Percentiles rank a stretch among this genome's conserved stretches.
Conservation (phyloP, 108 stramenopile species). For the Skeletonema tropicum region DNA sequence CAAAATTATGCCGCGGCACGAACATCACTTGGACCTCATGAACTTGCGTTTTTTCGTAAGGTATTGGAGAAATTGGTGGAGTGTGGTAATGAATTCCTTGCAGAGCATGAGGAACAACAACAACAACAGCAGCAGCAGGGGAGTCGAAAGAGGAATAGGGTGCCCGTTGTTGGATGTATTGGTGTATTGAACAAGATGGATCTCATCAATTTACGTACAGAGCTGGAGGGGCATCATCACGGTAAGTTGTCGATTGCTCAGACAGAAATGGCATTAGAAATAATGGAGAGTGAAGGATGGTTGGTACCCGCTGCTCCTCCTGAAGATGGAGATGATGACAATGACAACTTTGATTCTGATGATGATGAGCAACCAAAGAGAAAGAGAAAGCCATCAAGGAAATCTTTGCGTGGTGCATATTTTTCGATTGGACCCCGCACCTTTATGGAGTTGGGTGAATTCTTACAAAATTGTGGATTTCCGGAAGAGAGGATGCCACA, state of each 20-base stretch:
- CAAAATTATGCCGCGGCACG: constrained; percentile 33
- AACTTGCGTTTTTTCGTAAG: constrained; percentile 56
- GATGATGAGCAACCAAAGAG: not conserved
- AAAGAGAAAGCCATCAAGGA: constrained; percentile 18
- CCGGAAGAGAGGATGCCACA: constrained; percentile 68
- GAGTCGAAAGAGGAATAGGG: constrained; percentile 14
- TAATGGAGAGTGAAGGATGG: constrained; percentile 45
- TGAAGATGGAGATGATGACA: constrained; percentile 22
- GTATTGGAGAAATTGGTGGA: constrained; percentile 60
- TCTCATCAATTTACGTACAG: constrained; percentile 63
- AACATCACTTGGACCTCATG: constrained; percentile 46
- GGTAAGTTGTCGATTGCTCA: constrained; percentile 48
- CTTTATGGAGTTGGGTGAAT: constrained; percentile 63
- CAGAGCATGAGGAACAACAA: not conserved
- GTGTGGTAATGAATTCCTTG: constrained; percentile 14
- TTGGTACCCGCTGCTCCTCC: constrained; percentile 47
- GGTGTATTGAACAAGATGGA: constrained; percentile 52
- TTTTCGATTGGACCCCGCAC: constrained; percentile 68
- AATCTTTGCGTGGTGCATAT: constrained; percentile 37
- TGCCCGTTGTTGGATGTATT: constrained; percentile 17
- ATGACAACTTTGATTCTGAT: constrained; percentile 9
- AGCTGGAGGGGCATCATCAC: constrained; percentile 53
- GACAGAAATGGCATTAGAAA: constrained; percentile 40
- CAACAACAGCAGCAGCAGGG: not conserved
- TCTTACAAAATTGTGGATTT: constrained; percentile 58